phyloP scores from a whole-genome alignment of 331 rosid genomes.

The Rhamnella rubrinervis region DNA sequence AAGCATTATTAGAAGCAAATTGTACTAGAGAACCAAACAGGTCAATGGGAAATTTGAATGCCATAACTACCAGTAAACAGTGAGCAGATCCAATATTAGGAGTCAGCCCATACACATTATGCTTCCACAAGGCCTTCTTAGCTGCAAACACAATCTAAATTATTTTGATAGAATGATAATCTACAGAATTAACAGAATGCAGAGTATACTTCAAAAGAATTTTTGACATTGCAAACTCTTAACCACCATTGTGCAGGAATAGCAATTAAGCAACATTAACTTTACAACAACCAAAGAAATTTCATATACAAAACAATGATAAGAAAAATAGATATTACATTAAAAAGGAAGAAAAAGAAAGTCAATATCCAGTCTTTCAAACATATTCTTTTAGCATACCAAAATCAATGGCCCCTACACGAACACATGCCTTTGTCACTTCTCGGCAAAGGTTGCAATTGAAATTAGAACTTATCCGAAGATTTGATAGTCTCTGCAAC shows the following conservation, averaged over 20 bases:
- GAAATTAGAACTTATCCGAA: constrained; percentile 71
- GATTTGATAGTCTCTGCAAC: constrained; percentile 84
- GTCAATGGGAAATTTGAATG: constrained; percentile 17
- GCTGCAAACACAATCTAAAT: constrained; percentile 44
- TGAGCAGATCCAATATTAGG: constrained; percentile 79
- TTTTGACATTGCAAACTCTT: no score
- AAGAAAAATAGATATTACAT: neutral
- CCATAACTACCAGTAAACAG: constrained; percentile 65
- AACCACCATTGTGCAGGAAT: no score
- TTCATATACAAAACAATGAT: neutral
- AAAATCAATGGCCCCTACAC: constrained; percentile 67
- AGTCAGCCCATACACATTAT: constrained; percentile 72
- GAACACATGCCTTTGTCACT: constrained; percentile 76
- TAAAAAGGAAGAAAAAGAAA: neutral
- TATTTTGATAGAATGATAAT: constrained; percentile 11
- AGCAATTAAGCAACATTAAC: no score
- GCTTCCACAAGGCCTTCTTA: constrained; percentile 86
- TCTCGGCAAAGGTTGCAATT: constrained; percentile 80
- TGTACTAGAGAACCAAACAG: constrained; percentile 4
- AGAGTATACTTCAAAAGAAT: no score
- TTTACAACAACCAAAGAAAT: no score
- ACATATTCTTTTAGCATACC: constrained; percentile 44
- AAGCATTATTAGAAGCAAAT: neutral
- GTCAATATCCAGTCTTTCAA: neutral
- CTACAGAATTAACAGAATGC: neutral